Conservation (phyloP, 2,329 filamentous ascomycete species). For the Cladosporium sphaerospermum region DNA sequence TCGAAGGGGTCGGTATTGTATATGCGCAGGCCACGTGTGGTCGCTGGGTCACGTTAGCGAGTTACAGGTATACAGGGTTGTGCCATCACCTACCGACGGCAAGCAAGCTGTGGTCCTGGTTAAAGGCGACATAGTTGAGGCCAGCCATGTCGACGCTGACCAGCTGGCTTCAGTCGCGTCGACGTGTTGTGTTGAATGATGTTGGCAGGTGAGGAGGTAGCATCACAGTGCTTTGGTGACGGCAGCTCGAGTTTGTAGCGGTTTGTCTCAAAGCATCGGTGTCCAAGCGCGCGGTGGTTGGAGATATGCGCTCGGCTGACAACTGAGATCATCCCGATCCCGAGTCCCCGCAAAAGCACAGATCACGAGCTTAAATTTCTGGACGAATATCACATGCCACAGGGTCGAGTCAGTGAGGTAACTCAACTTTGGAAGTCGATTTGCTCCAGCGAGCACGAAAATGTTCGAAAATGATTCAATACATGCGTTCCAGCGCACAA, state of each 20-base stretch:
- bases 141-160: slow-evolving; percentile 23
- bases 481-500: not conserved
- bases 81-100: slow-evolving; percentile 68
- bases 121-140: slow-evolving; percentile 98
- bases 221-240: too few species aligned
- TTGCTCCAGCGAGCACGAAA: not conserved
- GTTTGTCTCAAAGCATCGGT: too few species aligned
- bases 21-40: slow-evolving; percentile 88
- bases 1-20: slow-evolving; percentile 96
- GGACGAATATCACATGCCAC: not conserved
- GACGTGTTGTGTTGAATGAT: slow-evolving; percentile 44
- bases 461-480: not conserved
- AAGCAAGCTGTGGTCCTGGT: slow-evolving; percentile 96
- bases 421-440: not conserved
- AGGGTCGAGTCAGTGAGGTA: not conserved
- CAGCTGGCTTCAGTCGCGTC: slow-evolving; percentile 60
- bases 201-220: too few species aligned
- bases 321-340: too few species aligned
- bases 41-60: slow-evolving; percentile 50
- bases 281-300: too few species aligned
- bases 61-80: not conserved
- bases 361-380: not conserved
- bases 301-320: too few species aligned
- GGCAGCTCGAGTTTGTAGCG: too few species aligned
- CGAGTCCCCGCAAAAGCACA: too few species aligned